These are phyloP conservation scores for Nakazawaea populi DNA, from an alignment of 805 yeast species.

Conservation along the genomic window DNA sequence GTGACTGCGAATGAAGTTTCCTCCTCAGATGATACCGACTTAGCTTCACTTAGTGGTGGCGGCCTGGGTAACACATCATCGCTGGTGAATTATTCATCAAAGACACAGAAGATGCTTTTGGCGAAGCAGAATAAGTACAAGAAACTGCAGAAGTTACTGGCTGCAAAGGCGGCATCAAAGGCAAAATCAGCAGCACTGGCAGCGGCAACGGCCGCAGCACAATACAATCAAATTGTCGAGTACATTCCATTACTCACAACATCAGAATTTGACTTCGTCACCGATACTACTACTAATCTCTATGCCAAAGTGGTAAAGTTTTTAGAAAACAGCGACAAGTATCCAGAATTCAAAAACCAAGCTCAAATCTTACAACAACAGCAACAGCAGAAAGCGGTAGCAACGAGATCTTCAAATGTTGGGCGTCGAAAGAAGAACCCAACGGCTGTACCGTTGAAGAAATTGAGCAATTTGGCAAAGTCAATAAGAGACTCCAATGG, in stretches of 20 bases:
- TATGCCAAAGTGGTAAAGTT: background rate
- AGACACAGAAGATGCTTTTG: background rate
- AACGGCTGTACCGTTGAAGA: background rate
- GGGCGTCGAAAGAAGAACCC: background rate
- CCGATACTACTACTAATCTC: background rate
- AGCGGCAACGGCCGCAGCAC: background rate
- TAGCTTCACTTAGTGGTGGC: background rate
- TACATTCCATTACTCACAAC: background rate
- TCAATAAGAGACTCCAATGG: conserved; percentile 3
- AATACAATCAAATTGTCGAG: background rate
- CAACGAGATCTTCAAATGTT: background rate
- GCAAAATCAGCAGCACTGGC: background rate
- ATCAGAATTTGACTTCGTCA: conserved; percentile 1
- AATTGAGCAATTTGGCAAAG: conserved; percentile 4
- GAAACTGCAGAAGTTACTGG: background rate
- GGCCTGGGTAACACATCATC: background rate
- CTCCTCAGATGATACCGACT: conserved; percentile 1
- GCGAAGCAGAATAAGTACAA: background rate
- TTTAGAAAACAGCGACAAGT: background rate
- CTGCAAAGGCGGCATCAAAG: too few species aligned
- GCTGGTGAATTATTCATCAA: background rate
- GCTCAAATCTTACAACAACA: background rate
- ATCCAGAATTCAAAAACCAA: background rate
- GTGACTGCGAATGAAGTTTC: background rate
- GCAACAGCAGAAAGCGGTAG: background rate